Conservation (phyloP, 768 basidiomycete genomes). For the Psilocybe tampanensis region DNA sequence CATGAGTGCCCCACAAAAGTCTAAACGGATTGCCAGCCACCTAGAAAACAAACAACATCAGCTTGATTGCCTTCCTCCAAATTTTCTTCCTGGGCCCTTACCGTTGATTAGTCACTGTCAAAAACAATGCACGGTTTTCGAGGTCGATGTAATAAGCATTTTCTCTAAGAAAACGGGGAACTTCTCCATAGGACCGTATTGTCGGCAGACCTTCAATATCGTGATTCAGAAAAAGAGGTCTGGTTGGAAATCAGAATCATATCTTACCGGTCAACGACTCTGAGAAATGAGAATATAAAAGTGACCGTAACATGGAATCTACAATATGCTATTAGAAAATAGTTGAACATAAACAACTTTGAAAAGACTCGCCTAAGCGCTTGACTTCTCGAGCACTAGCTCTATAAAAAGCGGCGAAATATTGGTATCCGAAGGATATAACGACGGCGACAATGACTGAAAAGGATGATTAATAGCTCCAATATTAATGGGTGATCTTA, state of each 20-base stretch:
- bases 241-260: not conserved
- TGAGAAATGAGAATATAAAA: constrained; percentile 77
- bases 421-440: constrained; percentile 62
- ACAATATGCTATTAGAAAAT: not conserved
- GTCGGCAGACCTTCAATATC: constrained; percentile 51
- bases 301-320: constrained; percentile 74
- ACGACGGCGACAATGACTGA: constrained; percentile 55
- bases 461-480: not conserved
- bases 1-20: constrained; percentile 65
- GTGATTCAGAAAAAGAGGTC: not conserved
- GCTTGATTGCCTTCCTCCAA: not conserved
- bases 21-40: constrained; percentile 74
- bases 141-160: constrained; percentile 72
- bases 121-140: constrained; percentile 70
- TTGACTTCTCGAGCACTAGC: constrained; percentile 76
- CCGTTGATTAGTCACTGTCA: constrained; percentile 71
- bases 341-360: not conserved
- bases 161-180: constrained; percentile 59
- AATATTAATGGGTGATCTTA: not conserved
- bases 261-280: constrained; percentile 65
- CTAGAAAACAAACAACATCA: constrained; percentile 24
- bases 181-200: constrained; percentile 73
- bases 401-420: constrained; percentile 71
- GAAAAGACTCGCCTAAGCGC: constrained; percentile 32
- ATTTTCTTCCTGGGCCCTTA: constrained; percentile 20